These are phyloP conservation scores for Neofusicoccum kwambonambiense DNA, from an alignment of 2,329 filamentous ascomycete species.

Conservation along the genomic window DNA sequence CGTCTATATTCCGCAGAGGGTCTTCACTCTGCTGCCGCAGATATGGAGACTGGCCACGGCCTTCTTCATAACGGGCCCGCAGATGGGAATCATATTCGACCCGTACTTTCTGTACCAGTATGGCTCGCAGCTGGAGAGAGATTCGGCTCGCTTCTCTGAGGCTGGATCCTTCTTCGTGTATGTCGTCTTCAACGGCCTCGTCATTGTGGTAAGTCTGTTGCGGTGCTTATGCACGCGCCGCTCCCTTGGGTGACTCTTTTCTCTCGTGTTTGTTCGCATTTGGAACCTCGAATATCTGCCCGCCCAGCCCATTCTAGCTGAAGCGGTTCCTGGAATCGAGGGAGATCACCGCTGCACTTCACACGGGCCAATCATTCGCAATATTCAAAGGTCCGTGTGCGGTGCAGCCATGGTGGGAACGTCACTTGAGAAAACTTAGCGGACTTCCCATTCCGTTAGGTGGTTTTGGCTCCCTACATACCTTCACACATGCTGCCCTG, in stretches of 20 bases:
- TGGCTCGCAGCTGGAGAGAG: slow-evolving; percentile 69
- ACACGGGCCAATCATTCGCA: slow-evolving; percentile 52
- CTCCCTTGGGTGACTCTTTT: slow-evolving; percentile 21
- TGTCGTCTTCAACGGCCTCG: slow-evolving; percentile 66
- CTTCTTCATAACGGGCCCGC: slow-evolving; percentile 58
- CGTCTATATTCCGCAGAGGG: slow-evolving; percentile 52
- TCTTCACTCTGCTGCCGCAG: slow-evolving; percentile 61
- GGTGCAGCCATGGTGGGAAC: slow-evolving; percentile 54
- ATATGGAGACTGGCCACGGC: slow-evolving; percentile 59
- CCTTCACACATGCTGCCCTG: slow-evolving; percentile 15
- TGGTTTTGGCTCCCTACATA: slow-evolving; percentile 68
- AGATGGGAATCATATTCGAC: slow-evolving; percentile 64
- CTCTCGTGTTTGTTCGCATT: slow-evolving; percentile 6
- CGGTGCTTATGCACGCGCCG: neutral
- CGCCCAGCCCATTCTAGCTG: slow-evolving; percentile 52
- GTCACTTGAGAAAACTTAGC: slow-evolving; percentile 53
- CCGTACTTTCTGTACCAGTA: slow-evolving; percentile 80
- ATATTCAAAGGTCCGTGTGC: slow-evolving; percentile 44
- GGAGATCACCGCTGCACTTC: slow-evolving; percentile 53
- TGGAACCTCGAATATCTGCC: slow-evolving; percentile 61
- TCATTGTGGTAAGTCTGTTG: slow-evolving; percentile 72
- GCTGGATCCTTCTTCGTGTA: slow-evolving; percentile 82
- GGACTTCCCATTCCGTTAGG: slow-evolving; percentile 56
- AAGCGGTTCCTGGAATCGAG: slow-evolving; percentile 57
- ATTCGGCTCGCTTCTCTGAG: slow-evolving; percentile 67